Evolutionary conservation across 2,329 filamentous ascomycete species (phyloP), one percentile per base, ranked within the genome.

Genomic region (Diaporthe citriasiana): DNA sequence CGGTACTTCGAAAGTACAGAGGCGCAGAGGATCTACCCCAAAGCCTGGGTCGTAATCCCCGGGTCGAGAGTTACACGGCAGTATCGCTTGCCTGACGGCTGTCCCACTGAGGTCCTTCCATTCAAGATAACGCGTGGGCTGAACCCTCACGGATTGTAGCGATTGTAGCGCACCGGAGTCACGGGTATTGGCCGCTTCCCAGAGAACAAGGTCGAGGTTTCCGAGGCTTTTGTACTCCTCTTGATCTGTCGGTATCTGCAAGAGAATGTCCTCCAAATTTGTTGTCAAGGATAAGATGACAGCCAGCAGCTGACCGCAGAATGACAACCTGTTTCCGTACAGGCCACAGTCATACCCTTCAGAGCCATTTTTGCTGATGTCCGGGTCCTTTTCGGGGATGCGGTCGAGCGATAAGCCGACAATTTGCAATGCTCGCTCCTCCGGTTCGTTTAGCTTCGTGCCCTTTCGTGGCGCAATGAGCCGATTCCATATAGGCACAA

Each of bases 11-110:
- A 63, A 63, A n/a, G 38, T 45, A 33, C 2, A 8, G 9, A 63
- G 38, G 25, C 40, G 40, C 25, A 63, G 27, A 7, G 57, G 57
- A n/a, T 63, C 57, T 30, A 63, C 45, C 25, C 57, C 57, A 45
- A 63, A 63, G 25, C 38, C 57, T 7, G 57, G 57, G 57, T 63
- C 57, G 9, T 2, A 3, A n/a, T n/a, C 17, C 8, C 38, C 40
- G 17, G 57, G 57, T 27, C 30, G 25, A 17, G 45, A 17, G 17
- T 63, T 63, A 2, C 35, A 25, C 33, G 57, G 57, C 8, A 1
- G 10, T 63, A 45, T 45, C 25, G 4, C 27, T 9, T 27, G 9
- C 22, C 35, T 59, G 56, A 25, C 35, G 22, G 5, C 22, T 27
- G 35, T 3, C 10, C 10, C 9, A 8, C 19, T 22, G 22, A 50